phyloP scores from a whole-genome alignment of 78 protist species.

The Mastigamoeba balamuthi region DNA sequence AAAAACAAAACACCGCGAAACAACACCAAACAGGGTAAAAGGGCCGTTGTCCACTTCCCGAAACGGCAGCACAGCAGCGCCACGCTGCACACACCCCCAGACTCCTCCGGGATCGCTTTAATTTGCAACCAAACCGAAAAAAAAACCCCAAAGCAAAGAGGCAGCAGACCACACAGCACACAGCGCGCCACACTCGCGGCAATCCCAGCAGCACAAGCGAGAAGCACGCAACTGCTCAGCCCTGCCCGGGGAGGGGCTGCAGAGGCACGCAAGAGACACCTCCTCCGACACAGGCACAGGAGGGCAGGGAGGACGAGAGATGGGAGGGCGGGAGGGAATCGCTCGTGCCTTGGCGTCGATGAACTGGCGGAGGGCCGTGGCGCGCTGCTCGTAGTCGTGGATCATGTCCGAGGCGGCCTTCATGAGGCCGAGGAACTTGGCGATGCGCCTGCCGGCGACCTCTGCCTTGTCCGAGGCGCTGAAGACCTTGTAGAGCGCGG shows the following conservation, averaged over 20 bases:
- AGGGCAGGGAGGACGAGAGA: no score
- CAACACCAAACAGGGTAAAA: no score
- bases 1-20: no score
- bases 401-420: constrained; percentile 22
- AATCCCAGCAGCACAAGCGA: background rate
- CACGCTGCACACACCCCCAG: no score
- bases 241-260: background rate
- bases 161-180: no score
- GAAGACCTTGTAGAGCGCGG: constrained; percentile 60
- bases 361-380: background rate
- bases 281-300: no score
- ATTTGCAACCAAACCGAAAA: no score
- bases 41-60: background rate
- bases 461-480: constrained; percentile 44
- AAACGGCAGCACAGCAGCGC: background rate
- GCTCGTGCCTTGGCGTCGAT: no score
- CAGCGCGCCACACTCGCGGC: background rate
- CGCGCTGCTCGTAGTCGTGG: constrained; percentile 1
- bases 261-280: no score
- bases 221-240: background rate
- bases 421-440: constrained; percentile 28
- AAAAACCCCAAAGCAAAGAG: no score
- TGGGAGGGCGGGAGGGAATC: no score
- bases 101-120: no score
- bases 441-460: constrained; percentile 44